Percentiles rank a stretch among this genome's conserved stretches.
phyloP scores from a whole-genome alignment of 768 basidiomycete species.

The Basidioascus undulatus region DNA sequence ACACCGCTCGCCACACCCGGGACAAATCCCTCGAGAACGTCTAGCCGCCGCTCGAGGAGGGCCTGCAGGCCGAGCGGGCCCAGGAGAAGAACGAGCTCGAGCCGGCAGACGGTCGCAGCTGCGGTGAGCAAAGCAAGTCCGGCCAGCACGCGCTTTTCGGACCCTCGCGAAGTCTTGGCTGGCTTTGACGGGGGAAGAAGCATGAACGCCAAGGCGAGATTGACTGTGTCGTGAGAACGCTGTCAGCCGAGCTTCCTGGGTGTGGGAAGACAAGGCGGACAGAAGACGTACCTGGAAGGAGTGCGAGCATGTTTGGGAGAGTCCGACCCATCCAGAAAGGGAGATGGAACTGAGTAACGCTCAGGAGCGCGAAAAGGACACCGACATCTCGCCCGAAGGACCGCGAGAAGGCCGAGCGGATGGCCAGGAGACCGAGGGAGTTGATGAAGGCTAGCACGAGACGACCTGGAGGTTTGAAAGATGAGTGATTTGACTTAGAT shows the following conservation, averaged over 20 bases:
- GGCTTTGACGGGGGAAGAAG: neutral
- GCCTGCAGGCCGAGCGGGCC: conserved; percentile 26
- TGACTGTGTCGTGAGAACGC: conserved; percentile 1
- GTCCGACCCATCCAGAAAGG: conserved; percentile 86
- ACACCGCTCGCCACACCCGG: neutral
- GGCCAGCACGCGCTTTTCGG: conserved; percentile 14
- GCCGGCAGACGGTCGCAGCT: conserved; percentile 45
- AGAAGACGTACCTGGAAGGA: conserved; percentile 37
- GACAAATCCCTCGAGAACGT: no score
- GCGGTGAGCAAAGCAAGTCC: conserved; percentile 41
- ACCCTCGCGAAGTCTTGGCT: conserved; percentile 1
- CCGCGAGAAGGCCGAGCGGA: conserved; percentile 35
- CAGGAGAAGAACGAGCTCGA: conserved; percentile 49
- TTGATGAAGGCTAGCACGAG: conserved; percentile 43
- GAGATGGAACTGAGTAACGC: conserved; percentile 65
- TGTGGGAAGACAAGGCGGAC: neutral
- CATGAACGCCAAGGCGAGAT: conserved; percentile 8
- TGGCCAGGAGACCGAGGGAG: conserved; percentile 32
- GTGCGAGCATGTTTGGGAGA: conserved; percentile 79
- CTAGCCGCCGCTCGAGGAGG: neutral
- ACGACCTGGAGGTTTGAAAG: conserved; percentile 38
- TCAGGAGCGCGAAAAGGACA: conserved; percentile 39
- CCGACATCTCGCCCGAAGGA: conserved; percentile 40
- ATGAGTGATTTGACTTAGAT: neutral
- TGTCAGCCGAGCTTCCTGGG: neutral